phyloP scores from a whole-genome alignment of 257 asterid genomes.

The Parsonsia alboflavescens region DNA sequence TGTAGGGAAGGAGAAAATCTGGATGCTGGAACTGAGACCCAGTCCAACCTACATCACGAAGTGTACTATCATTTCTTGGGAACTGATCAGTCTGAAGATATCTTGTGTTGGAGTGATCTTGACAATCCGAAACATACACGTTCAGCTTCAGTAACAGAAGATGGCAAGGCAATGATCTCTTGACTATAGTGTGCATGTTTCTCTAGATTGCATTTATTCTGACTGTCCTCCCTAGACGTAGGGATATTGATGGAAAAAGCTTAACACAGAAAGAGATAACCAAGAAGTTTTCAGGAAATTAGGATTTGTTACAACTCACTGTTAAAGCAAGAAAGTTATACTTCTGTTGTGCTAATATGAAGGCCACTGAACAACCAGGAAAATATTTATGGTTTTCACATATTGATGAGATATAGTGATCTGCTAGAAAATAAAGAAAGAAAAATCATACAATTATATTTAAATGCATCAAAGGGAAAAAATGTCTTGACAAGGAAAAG shows the following conservation, averaged over 20 bases:
- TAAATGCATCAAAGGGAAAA: not conserved
- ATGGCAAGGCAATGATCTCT: slow-evolving; percentile 63
- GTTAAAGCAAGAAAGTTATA: not conserved
- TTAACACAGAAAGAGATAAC: not conserved
- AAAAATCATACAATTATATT: not conserved
- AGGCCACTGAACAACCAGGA: not conserved
- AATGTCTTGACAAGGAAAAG: not conserved
- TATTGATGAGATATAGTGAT: not conserved
- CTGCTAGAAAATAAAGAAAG: not conserved
- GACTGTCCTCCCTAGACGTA: not conserved
- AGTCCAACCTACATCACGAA: slow-evolving; percentile 75
- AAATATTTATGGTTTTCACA: not conserved
- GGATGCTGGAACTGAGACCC: slow-evolving; percentile 90
- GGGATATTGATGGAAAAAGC: not conserved
- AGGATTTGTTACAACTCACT: not conserved
- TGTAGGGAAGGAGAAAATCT: slow-evolving; percentile 58
- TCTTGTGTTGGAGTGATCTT: slow-evolving; percentile 79
- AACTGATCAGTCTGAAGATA: slow-evolving; percentile 84
- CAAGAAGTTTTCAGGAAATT: not conserved
- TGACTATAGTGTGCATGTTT: not conserved
- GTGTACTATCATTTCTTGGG: slow-evolving; percentile 88
- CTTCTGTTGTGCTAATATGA: not conserved
- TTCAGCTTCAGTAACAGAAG: slow-evolving; percentile 68
- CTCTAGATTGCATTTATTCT: too few relatives aligned
- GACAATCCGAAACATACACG: slow-evolving; percentile 75